A percentile compares a stretch with the other conserved stretches of the same genome.
These are phyloP conservation scores for Auricularia auricula-judae DNA, from an alignment of 768 basidiomycete genomes.

Conservation along the genomic window DNA sequence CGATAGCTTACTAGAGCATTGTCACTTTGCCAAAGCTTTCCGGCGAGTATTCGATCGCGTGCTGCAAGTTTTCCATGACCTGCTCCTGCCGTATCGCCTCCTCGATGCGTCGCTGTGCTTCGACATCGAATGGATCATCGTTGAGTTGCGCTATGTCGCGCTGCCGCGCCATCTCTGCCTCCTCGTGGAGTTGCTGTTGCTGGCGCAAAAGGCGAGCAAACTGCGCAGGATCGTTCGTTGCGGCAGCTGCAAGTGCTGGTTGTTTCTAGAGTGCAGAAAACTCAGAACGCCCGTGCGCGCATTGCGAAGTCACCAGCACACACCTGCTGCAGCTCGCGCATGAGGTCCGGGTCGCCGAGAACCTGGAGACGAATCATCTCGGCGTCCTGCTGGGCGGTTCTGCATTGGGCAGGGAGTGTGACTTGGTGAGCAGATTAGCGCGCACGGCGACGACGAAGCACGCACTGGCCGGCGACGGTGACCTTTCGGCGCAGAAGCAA, in stretches of 20 bases:
- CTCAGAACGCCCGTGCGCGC: background rate
- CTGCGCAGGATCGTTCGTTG: conserved; percentile 50
- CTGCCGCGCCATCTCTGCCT: conserved; percentile 44
- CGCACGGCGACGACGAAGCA: background rate
- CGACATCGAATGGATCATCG: conserved; percentile 82
- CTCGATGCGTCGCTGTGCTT: conserved; percentile 88
- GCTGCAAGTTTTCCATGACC: conserved; percentile 84
- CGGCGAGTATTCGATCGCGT: conserved; percentile 88
- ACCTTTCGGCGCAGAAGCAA: conserved; percentile 57
- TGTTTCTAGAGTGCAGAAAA: conserved; percentile 42
- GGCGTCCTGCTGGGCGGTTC: conserved; percentile 64
- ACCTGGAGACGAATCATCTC: conserved; percentile 88
- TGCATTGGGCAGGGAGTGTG: conserved; percentile 17
- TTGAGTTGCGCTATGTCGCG: conserved; percentile 61
- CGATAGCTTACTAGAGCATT: conserved; percentile 81
- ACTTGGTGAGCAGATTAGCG: background rate
- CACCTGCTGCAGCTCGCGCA: conserved; percentile 64
- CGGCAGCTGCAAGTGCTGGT: conserved; percentile 74
- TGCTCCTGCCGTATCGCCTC: conserved; percentile 86
- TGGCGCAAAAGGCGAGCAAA: conserved; percentile 68
- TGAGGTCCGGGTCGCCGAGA: conserved; percentile 70
- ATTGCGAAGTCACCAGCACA: conserved; percentile 12
- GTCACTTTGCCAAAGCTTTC: conserved; percentile 89
- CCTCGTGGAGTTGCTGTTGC: conserved; percentile 41
- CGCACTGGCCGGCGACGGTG: conserved; percentile 32